phyloP scores from a whole-genome alignment of 257 asterid genomes.

The Solanum microdontum region DNA sequence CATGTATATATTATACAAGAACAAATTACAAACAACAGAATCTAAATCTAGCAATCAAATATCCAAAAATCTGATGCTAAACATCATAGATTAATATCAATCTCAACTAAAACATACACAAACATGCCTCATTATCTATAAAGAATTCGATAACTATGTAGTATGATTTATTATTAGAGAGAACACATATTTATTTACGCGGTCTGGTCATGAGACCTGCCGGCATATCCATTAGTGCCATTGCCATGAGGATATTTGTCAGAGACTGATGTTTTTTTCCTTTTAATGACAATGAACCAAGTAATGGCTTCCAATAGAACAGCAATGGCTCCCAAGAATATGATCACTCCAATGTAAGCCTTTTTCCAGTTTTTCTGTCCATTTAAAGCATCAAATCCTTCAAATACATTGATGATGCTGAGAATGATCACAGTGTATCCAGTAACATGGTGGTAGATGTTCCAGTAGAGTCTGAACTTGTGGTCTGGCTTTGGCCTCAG shows the following conservation, averaged over 20 bases:
- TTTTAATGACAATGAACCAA: not conserved
- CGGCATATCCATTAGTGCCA: not conserved
- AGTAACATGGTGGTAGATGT: constrained; percentile 5
- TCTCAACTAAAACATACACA: not conserved
- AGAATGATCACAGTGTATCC: constrained; percentile 13
- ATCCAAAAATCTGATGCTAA: not conserved
- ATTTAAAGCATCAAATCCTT: constrained; percentile 9
- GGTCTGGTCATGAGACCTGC: not conserved
- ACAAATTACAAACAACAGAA: not conserved
- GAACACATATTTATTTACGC: not conserved
- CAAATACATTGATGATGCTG: constrained; percentile 14
- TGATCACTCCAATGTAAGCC: constrained; percentile 7
- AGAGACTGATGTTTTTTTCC: not conserved
- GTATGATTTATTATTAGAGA: not conserved
- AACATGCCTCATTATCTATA: not conserved
- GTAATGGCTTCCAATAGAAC: constrained; percentile 4
- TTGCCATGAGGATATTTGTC: not conserved
- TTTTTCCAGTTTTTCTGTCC: constrained; percentile 7
- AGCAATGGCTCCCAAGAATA: not conserved
- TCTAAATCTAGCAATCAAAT: not conserved
- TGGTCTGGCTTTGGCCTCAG: constrained; percentile 17
- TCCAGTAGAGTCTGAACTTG: constrained; percentile 16
- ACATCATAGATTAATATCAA: not conserved
- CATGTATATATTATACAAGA: not conserved
- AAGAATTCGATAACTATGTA: not conserved